Base-by-base conservation (phyloP, 345 rosid genomes). In the Citrus hindsii region DNA sequence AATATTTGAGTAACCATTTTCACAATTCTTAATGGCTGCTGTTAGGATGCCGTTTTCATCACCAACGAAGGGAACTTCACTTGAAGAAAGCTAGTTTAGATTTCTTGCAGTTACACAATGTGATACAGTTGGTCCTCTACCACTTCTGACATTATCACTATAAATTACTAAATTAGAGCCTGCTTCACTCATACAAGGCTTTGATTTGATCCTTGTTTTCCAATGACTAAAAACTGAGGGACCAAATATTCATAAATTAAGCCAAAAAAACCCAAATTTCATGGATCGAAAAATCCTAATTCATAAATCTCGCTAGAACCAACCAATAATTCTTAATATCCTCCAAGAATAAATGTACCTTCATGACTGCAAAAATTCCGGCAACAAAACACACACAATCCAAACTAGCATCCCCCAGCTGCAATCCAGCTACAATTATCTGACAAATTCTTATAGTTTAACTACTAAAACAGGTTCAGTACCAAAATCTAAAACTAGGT, bases 351-450 rank as follows among this genome's bases (percentile, higher is more conserved):
- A 12, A 65, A 65, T 25, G 24, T 48, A 33, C 69, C 30, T 12
- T 32, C 33, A 59, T 10, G 40, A 55, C 59, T n/a, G 16, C 27
- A 46, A 60, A 42, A 9, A 27, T 30, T 64, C 73, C 25, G 40
- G 22, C 55, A 58, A 60, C 21, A 64, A 55, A 81, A 56, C 24
- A 19, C 72, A 14, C 28, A 9, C n/a, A 38, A 51, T 32, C 21
- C 61, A 70, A 42, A 35, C 75, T 30, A 69, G 51, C 28, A 75
- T 75, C 60, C n/a, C n/a, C n/a, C n/a, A n/a, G n/a, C n/a, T n/a
- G n/a, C n/a, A n/a, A 21, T 68, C 38, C 59, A 51, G 32, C 69
- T 32, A 28, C 24, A 30, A 27, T 65, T 30, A 72, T 73, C 63
- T 3, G 37, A 16, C 37, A 64, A 55, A 65, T 79, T 25, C 55